Base-by-base conservation (phyloP, 2,329 filamentous ascomycete genomes). In the Aspergillus persii region DNA sequence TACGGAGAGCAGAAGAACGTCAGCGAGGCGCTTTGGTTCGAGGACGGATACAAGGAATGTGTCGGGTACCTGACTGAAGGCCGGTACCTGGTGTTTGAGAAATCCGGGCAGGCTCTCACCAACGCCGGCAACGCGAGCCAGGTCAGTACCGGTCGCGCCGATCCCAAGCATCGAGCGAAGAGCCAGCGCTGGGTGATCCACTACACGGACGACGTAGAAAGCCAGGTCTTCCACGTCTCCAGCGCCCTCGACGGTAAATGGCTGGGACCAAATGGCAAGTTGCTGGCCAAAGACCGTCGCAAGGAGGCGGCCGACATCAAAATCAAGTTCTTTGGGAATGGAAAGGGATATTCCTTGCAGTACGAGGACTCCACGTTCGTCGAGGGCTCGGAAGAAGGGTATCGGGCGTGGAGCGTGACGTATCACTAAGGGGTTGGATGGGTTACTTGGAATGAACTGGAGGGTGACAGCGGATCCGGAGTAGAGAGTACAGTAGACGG, bases 21-120 rank as follows among this genome's bases (percentile, higher is more conserved):
- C 2, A 71, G 57, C 30, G 67, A 71, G 8, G 54, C 67, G 4
- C 63, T 71, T 33, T 76, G 76, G 46, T 80, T 79, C n/a, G 83
- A 85, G 63, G 71, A 81, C 41, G 83, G 83, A 1, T 85, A 80
- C 76, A 86, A 86, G 69, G 65, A 76, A 33, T 75, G 82, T 31
- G 73, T 83, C 2, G 83, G 83, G 1, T 73, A 77, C 26, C 70
- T 85, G 29, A 84, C 81, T 4, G 83, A 85, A 66, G 83, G 83
- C 9, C 80, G 82, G 18, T 84, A 80, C 64, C 74, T 85, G 12
- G 79, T 80, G 4, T 80, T 85, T 56, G 82, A 83, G 65, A 69
- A 73, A 56, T 68, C 72, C 36, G 79, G 79, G n/a, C 72, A 67
- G 18, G 81, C 81, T 0, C 72, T 84, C 15, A 71, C 71, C 7